Conservation (phyloP, 2,329 filamentous ascomycete genomes). For the Drechslerella dactyloides region DNA sequence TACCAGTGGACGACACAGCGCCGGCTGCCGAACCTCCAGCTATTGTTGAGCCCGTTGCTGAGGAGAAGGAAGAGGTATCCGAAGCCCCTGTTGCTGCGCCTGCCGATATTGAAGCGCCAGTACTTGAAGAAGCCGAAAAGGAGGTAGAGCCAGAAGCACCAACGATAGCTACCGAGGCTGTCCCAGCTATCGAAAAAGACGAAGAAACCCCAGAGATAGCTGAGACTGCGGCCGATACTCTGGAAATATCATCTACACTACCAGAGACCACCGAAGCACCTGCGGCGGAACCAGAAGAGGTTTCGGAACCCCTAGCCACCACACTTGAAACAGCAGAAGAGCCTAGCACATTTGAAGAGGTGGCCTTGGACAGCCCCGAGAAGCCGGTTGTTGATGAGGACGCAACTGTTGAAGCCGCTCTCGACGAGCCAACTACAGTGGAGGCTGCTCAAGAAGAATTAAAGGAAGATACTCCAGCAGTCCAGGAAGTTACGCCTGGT, state of each 20-base stretch:
- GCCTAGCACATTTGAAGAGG: conserved; percentile 24
- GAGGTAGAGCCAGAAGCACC: conserved; percentile 14
- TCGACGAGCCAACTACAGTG: conserved; percentile 14
- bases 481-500: not conserved
- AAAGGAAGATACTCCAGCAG: not conserved
- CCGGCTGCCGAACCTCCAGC: conserved; percentile 3
- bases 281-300: conserved; percentile 8
- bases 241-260: not conserved
- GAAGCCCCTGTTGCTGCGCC: conserved; percentile 3
- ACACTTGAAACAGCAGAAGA: conserved; percentile 22
- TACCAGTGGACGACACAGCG: not conserved
- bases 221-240: not conserved
- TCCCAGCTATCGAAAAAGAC: conserved; percentile 15
- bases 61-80: conserved; percentile 8
- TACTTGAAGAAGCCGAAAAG: conserved; percentile 13
- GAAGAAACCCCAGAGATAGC: conserved; percentile 12
- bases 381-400: conserved; percentile 21
- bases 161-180: conserved; percentile 1
- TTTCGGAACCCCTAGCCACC: not conserved
- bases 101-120: not conserved
- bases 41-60: not conserved
- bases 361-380: conserved; percentile 14
- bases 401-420: conserved; percentile 5
- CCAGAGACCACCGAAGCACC: not conserved
- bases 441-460: conserved; percentile 19